Evolutionary conservation across 768 basidiomycete genomes (phyloP).

Genomic region (Mycena kentingensis): DNA sequence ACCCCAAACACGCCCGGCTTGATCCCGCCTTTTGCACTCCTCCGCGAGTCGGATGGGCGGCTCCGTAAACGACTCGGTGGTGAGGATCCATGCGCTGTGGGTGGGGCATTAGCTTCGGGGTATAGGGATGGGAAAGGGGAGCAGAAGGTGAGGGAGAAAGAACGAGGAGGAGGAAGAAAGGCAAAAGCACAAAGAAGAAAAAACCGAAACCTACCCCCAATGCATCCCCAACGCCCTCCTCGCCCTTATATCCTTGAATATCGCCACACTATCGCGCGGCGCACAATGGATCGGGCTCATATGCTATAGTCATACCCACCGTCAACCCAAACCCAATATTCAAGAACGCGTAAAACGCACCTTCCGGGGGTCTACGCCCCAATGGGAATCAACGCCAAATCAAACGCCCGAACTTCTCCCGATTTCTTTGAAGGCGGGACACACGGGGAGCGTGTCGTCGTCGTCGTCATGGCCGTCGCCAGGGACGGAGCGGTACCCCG

Average conservation of each 20-base stretch:
- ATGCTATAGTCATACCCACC: slow-evolving; percentile 24
- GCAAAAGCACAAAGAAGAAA: too few relatives aligned
- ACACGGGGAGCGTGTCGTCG: slow-evolving; percentile 45
- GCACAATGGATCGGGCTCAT: slow-evolving; percentile 63
- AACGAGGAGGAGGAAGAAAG: background rate
- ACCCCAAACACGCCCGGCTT: slow-evolving; percentile 51
- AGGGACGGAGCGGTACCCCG: slow-evolving; percentile 53
- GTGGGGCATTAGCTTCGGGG: background rate
- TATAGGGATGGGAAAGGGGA: too few relatives aligned
- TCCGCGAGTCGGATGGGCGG: slow-evolving; percentile 55
- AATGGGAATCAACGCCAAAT: slow-evolving; percentile 70
- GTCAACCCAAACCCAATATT: too few relatives aligned
- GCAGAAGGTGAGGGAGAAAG: too few relatives aligned
- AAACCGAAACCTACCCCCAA: slow-evolving; percentile 62
- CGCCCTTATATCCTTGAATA: slow-evolving; percentile 64
- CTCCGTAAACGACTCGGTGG: slow-evolving; percentile 55
- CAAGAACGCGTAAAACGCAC: slow-evolving; percentile 17
- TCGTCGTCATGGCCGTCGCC: slow-evolving; percentile 48
- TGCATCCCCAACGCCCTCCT: slow-evolving; percentile 67
- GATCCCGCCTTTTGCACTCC: slow-evolving; percentile 52
- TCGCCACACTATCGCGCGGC: slow-evolving; percentile 64
- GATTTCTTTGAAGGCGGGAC: slow-evolving; percentile 74
- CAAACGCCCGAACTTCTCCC: slow-evolving; percentile 63
- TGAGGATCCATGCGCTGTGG: slow-evolving; percentile 51
- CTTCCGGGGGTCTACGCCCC: slow-evolving; percentile 34